A percentile compares a stretch with the other conserved stretches of the same genome.
Conservation (phyloP, 2,329 filamentous ascomycete genomes). For the Colletotrichum navitas region DNA sequence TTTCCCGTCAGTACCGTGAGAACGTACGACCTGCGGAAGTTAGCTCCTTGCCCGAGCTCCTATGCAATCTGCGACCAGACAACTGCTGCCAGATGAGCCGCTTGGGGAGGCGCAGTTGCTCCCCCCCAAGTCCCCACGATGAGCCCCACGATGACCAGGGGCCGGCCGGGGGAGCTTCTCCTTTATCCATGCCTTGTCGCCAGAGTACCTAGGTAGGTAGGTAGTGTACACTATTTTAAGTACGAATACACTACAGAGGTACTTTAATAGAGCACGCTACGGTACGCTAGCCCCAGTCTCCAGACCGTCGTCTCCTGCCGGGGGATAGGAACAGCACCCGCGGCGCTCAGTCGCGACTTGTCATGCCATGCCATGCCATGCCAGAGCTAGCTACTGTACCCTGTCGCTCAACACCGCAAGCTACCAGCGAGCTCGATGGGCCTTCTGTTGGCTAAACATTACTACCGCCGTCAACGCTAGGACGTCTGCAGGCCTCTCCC, state of each 20-base stretch:
- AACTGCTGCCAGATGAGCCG: constrained; percentile 6
- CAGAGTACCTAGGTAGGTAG: background rate
- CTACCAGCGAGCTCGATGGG: background rate
- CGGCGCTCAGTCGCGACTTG: constrained; percentile 3
- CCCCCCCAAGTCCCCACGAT: constrained; percentile 10
- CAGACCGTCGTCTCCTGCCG: constrained; percentile 8
- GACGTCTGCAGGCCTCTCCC: background rate
- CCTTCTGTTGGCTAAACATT: too few species aligned
- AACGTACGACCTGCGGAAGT: constrained; percentile 11
- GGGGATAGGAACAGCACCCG: constrained; percentile 16
- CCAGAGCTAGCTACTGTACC: background rate
- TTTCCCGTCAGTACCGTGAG: background rate
- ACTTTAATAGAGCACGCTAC: background rate
- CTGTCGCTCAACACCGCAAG: constrained; percentile 1
- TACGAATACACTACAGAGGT: too few species aligned
- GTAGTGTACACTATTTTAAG: too few species aligned
- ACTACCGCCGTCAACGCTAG: too few species aligned
- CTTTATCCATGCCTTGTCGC: constrained; percentile 22
- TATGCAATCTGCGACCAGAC: background rate
- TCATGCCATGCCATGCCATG: background rate
- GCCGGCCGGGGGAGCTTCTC: constrained; percentile 17
- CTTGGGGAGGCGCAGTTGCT: constrained; percentile 24
- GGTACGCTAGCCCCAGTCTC: constrained; percentile 1
- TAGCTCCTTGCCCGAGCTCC: background rate
- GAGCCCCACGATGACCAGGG: constrained; percentile 22